Percentiles rank a stretch among this genome's conserved stretches.
Conservation (phyloP, 208 protist species). For the Trypanosoma lewisi region DNA sequence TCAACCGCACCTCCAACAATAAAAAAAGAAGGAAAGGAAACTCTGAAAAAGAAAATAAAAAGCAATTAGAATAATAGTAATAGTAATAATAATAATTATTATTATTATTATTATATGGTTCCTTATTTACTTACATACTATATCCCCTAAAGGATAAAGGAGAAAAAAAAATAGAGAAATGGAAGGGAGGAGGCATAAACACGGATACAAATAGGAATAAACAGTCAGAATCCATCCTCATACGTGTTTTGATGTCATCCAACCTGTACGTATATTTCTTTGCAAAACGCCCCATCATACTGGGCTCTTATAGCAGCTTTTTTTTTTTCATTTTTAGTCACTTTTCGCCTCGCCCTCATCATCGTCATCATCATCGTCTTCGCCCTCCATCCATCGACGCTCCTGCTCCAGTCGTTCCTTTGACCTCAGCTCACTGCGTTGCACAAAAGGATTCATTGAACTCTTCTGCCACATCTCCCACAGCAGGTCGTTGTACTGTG, state of each 20-base stretch:
- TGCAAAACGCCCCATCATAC: no score
- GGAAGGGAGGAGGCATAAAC: neutral
- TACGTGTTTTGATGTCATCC: neutral
- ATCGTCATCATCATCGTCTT: conserved; percentile 33
- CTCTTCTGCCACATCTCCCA: conserved; percentile 90
- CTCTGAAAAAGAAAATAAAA: no score
- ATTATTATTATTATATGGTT: no score
- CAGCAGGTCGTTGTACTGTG: conserved; percentile 88
- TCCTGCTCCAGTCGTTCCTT: conserved; percentile 64
- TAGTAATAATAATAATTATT: no score
- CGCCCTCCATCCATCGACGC: conserved; percentile 73
- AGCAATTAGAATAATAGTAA: no score
- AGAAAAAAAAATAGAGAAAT: neutral
- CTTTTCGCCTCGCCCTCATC: neutral
- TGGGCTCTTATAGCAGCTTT: no score
- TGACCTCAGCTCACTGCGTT: conserved; percentile 63
- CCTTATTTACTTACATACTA: neutral
- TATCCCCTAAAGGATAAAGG: neutral
- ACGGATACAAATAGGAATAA: neutral
- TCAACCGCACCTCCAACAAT: no score
- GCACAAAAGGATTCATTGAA: conserved; percentile 81
- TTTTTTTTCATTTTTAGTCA: neutral
- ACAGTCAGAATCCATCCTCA: neutral
- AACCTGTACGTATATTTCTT: neutral
- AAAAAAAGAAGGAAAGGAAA: no score